Evolutionary conservation across 352 stramenopile genomes (phyloP).

Genomic region (Globisporangium irregulare): DNA sequence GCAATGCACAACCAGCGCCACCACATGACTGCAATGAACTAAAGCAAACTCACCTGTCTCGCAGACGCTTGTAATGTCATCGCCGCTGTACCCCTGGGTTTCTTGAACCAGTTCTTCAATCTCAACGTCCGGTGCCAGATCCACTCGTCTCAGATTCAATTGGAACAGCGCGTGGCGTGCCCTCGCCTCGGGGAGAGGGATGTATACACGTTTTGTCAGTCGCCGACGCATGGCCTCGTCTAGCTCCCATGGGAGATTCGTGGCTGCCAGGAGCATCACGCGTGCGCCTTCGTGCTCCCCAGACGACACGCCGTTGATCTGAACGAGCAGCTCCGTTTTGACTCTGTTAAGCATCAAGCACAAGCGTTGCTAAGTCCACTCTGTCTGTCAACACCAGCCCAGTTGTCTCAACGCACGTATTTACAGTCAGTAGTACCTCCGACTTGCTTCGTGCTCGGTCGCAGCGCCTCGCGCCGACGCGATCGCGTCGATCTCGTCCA

Average conservation of each 20-base stretch:
- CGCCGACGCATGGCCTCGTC: slow-evolving; percentile 90
- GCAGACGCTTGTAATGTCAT: slow-evolving; percentile 70
- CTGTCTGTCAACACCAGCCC: not conserved
- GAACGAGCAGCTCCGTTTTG: slow-evolving; percentile 98
- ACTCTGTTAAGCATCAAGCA: slow-evolving; percentile 60
- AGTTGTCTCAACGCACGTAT: not conserved
- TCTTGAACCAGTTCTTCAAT: slow-evolving; percentile 50
- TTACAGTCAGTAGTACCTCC: slow-evolving; percentile 41
- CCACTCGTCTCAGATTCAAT: slow-evolving; percentile 30
- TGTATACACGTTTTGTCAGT: slow-evolving; percentile 90
- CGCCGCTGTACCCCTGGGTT: slow-evolving; percentile 85
- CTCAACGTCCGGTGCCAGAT: slow-evolving; percentile 50
- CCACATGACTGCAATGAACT: not conserved
- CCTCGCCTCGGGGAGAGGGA: slow-evolving; percentile 15
- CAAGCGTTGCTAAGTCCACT: not conserved
- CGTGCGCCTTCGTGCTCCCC: slow-evolving; percentile 66
- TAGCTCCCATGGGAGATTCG: slow-evolving; percentile 96
- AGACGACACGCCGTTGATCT: slow-evolving; percentile 94
- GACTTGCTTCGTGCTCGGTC: slow-evolving; percentile 82
- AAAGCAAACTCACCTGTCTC: slow-evolving; percentile 39
- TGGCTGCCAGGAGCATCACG: slow-evolving; percentile 94
- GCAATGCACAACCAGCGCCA: not conserved
- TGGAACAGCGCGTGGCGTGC: slow-evolving; percentile 32
- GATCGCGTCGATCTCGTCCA: slow-evolving; percentile 98
- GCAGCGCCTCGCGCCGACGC: slow-evolving; percentile 69